These are phyloP conservation scores for Pisolithus tinctorius DNA, from an alignment of 768 basidiomycete genomes.

Conservation along the genomic window DNA sequence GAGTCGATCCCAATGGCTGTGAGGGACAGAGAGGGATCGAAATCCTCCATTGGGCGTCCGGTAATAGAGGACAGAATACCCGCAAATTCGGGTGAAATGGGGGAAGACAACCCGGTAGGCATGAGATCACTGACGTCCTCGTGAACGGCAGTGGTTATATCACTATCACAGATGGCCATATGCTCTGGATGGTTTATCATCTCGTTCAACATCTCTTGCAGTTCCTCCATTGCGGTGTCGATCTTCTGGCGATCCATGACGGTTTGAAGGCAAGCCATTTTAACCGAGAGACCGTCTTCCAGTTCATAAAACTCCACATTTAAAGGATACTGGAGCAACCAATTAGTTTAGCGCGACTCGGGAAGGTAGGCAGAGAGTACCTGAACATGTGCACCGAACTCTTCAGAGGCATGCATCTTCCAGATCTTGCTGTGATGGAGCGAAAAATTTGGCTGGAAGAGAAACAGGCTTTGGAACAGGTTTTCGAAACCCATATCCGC, in stretches of 20 bases:
- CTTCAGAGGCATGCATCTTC: conserved; percentile 14
- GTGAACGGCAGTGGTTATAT: not conserved
- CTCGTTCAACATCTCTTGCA: conserved; percentile 15
- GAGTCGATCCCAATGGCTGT: conserved; percentile 42
- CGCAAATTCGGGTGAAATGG: conserved; percentile 8
- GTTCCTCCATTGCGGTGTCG: conserved; percentile 4
- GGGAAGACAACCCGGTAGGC: not conserved
- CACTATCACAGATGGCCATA: conserved; percentile 1
- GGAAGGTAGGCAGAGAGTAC: conserved; percentile 16
- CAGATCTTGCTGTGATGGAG: conserved; percentile 9
- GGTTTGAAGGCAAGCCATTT: conserved; percentile 29
- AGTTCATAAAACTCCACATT: conserved; percentile 36
- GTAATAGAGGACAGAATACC: conserved; percentile 11
- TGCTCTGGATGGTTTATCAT: conserved; percentile 16
- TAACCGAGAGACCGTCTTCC: conserved; percentile 25
- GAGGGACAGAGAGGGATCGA: conserved; percentile 31
- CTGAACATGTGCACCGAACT: conserved; percentile 18
- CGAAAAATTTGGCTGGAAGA: conserved; percentile 32
- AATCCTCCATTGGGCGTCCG: conserved; percentile 21
- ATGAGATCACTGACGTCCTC: not conserved
- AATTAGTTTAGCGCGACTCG: not conserved
- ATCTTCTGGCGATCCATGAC: conserved; percentile 23
- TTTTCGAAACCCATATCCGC: conserved; percentile 21
- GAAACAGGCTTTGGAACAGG: conserved; percentile 39
- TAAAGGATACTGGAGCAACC: conserved; percentile 32